phyloP scores from a whole-genome alignment of 2,329 filamentous ascomycete genomes.

The Beauveria varroae region DNA sequence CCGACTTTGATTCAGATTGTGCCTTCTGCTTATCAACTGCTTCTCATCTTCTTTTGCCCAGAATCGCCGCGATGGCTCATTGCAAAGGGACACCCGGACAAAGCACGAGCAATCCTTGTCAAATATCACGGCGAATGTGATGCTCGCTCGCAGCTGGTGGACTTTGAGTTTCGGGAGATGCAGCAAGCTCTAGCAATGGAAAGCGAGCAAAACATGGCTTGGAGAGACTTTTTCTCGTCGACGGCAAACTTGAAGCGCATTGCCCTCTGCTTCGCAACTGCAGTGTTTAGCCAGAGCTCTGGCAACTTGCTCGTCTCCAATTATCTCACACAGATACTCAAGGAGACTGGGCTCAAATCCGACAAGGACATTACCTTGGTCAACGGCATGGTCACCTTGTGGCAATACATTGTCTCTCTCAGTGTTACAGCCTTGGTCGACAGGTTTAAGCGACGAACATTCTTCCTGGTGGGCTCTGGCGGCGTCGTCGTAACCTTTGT shows the following conservation, averaged over 20 bases:
- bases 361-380: constrained; percentile 33
- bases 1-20: constrained; percentile 45
- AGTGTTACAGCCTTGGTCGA: constrained; percentile 29
- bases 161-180: constrained; percentile 42
- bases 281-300: constrained; percentile 32
- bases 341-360: constrained; percentile 29
- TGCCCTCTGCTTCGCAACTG: constrained; percentile 31
- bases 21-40: constrained; percentile 34
- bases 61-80: constrained; percentile 55
- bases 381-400: constrained; percentile 34
- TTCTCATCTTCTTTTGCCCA: constrained; percentile 42
- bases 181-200: constrained; percentile 37
- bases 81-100: constrained; percentile 39
- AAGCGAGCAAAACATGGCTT: constrained; percentile 33
- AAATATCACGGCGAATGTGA: constrained; percentile 45
- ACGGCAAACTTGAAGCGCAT: constrained; percentile 32
- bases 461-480: constrained; percentile 31
- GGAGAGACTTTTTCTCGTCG: constrained; percentile 34
- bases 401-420: constrained; percentile 35
- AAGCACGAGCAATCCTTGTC: constrained; percentile 42
- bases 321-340: constrained; percentile 32
- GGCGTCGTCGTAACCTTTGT: constrained; percentile 32
- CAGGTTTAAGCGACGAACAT: constrained; percentile 28
- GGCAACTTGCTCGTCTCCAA: constrained; percentile 36
- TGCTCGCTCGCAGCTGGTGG: constrained; percentile 34